Evolutionary conservation across 140 eudicot genomes (phyloP).

Genomic region (Erigeron philadelphicus): DNA sequence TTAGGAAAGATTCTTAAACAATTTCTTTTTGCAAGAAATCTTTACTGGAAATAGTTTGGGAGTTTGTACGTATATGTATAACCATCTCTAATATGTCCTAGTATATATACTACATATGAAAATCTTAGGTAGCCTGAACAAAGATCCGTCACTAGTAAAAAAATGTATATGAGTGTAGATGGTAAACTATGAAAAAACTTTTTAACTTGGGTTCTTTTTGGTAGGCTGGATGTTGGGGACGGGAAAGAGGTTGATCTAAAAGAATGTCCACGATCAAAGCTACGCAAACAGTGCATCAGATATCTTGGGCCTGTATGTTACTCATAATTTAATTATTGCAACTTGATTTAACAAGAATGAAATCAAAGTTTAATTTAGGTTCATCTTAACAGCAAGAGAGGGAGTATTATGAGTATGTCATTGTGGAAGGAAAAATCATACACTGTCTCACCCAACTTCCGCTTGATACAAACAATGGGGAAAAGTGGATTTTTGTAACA

Average conservation of each 20-base stretch:
- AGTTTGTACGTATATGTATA: too few species aligned
- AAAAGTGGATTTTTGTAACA: conserved; percentile 87
- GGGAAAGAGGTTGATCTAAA: conserved; percentile 78
- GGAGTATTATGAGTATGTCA: conserved; percentile 60
- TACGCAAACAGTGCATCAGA: conserved; percentile 75
- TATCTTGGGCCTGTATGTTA: conserved; percentile 93
- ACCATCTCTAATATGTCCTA: too few species aligned
- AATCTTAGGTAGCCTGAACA: too few species aligned
- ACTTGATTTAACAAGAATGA: background rate
- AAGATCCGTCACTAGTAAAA: background rate
- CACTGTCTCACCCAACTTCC: conserved; percentile 44
- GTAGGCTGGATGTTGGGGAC: conserved; percentile 93
- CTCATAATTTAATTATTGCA: background rate
- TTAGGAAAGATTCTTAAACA: background rate
- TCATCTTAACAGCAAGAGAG: conserved; percentile 70
- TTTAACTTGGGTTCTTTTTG: background rate
- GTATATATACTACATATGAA: too few species aligned
- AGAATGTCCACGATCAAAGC: conserved; percentile 81
- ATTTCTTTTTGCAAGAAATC: background rate
- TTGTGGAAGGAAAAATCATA: conserved; percentile 57
- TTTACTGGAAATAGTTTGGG: conserved; percentile 8
- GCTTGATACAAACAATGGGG: conserved; percentile 55
- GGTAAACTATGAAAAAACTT: background rate
- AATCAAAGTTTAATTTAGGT: background rate
- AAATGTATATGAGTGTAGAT: background rate